Evolutionary conservation across 768 basidiomycete genomes (phyloP).

Genomic region (Lentinus tigrinus): DNA sequence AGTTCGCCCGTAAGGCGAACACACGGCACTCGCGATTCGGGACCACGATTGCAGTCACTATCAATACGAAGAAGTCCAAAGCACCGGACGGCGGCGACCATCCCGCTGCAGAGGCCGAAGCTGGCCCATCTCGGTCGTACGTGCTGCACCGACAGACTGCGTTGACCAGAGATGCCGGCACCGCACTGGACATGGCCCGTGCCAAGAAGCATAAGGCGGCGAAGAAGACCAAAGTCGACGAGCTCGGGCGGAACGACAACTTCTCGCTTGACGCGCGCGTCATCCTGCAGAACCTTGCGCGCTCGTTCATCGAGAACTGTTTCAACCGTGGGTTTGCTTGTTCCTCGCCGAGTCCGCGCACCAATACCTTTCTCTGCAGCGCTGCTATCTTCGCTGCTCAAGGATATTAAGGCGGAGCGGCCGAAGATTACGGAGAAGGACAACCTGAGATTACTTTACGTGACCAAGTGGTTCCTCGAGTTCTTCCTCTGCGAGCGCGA

Average conservation of each 20-base stretch:
- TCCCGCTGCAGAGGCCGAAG: conserved; percentile 21
- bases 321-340: conserved; percentile 75
- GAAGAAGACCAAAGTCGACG: conserved; percentile 63
- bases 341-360: background rate
- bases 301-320: conserved; percentile 73
- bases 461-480: conserved; percentile 89
- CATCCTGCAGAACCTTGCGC: conserved; percentile 67
- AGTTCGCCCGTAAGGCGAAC: conserved; percentile 49
- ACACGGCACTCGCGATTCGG: conserved; percentile 96
- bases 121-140: conserved; percentile 47
- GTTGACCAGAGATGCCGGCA: conserved; percentile 63
- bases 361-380: conserved; percentile 43
- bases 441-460: conserved; percentile 81
- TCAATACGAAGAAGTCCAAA: conserved; percentile 53
- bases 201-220: conserved; percentile 48
- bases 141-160: conserved; percentile 88
- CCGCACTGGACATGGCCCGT: conserved; percentile 62
- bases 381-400: conserved; percentile 83
- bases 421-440: conserved; percentile 94
- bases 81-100: conserved; percentile 11
- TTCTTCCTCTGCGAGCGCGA: conserved; percentile 68
- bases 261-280: conserved; percentile 62
- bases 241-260: conserved; percentile 65
- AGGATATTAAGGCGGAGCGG: conserved; percentile 91
- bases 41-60: conserved; percentile 83